Evolutionary conservation across 2,329 filamentous ascomycete genomes (phyloP), one percentile per base, ranked within the genome.

Genomic region (Hortaea werneckii): DNA sequence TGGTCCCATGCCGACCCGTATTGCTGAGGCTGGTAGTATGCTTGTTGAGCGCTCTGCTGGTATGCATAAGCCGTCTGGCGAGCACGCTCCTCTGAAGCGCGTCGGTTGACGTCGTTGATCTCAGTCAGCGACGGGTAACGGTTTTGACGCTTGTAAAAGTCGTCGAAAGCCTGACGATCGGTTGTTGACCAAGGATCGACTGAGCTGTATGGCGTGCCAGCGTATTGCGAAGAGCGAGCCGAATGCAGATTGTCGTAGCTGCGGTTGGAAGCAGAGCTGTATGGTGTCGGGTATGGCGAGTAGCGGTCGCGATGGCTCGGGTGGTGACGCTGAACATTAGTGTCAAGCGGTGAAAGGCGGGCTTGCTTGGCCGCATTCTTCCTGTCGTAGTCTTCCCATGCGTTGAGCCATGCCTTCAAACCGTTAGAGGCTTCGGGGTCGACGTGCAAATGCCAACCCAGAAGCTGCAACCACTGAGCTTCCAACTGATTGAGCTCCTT

Each of bases 391-490:
- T 74, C 74, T 46, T 80, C 74, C 82, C 82, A 86, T 58, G 79
- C 79, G 46, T 74, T 68, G 39, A 77, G 71, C 80, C 82, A 85
- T 29, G 75, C 73, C 41, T 72, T 67, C 62, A 83, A 83, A 30
- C 80, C 88, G 59, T 87, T 80, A 61, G 82, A 80, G 57, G 82
- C 78, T 53, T 86, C 78, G 28, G 89, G 80, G 60, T 94, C 88
- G 62, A 92, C 84, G 62, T 94, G 92, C 44, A 95, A 79, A 54
- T 82, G 77, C 83, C 87, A 95, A 56, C 80, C 75, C 63, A 94
- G 92, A 37, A 82, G 81, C 45, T 79, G 75, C 37, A 95, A 76
- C 89, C 89, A 95, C 57, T 94, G 84, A 58, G 83, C 79, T 71
- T 95, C 89, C 64, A 94, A 77, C 49, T 76, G 73, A 69, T 95